phyloP scores from a whole-genome alignment of 768 basidiomycete species.

The Pleurotus salmoneostramineus region DNA sequence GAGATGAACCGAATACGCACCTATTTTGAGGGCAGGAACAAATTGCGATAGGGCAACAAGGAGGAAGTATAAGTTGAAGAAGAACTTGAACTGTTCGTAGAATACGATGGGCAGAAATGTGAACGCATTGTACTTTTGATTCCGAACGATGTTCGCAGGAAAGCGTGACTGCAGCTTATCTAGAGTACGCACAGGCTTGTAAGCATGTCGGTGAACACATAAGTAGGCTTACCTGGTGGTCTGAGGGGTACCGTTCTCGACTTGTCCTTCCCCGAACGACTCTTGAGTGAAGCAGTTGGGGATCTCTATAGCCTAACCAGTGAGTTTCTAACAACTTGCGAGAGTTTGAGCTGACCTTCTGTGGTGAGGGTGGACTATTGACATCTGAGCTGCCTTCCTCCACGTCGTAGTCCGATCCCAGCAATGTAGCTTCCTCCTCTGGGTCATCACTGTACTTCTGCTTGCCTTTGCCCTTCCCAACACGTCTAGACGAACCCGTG shows the following conservation, averaged over 20 bases:
- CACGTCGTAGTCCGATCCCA: constrained; percentile 35
- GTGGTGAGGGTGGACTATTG: neutral
- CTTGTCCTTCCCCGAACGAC: constrained; percentile 50
- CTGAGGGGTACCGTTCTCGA: constrained; percentile 77
- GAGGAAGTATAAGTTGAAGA: constrained; percentile 98
- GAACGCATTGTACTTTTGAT: constrained; percentile 96
- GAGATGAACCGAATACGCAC: constrained; percentile 34
- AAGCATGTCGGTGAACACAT: neutral
- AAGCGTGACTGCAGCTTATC: constrained; percentile 70
- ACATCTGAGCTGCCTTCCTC: constrained; percentile 34
- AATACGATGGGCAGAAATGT: constrained; percentile 97
- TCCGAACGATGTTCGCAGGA: constrained; percentile 89
- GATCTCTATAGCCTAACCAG: constrained; percentile 15
- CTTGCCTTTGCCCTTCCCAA: constrained; percentile 26
- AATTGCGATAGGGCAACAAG: constrained; percentile 97
- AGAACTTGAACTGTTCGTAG: constrained; percentile 99
- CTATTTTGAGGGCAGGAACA: constrained; percentile 92
- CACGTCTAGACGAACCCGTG: constrained; percentile 18
- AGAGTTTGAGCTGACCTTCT: constrained; percentile 11
- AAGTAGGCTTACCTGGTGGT: constrained; percentile 50
- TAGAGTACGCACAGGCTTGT: constrained; percentile 21
- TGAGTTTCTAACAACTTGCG: constrained; percentile 3
- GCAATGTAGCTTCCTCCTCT: constrained; percentile 55
- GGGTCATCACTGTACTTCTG: constrained; percentile 60
- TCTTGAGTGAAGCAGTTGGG: constrained; percentile 20